A percentile compares a stretch with the other conserved stretches of the same genome.
Conservation (phyloP, 495 filamentous ascomycete species). For the Geopyxis carbonaria region DNA sequence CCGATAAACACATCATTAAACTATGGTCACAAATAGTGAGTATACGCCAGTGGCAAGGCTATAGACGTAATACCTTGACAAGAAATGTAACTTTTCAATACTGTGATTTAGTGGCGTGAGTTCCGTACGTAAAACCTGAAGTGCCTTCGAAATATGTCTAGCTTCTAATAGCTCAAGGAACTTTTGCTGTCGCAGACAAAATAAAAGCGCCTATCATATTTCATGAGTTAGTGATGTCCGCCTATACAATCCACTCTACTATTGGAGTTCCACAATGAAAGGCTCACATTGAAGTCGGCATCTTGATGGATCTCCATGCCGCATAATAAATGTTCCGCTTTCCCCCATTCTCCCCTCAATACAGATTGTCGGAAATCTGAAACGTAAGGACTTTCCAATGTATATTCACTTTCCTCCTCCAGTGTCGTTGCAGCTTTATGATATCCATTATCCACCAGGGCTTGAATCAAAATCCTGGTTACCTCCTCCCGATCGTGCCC, state of each 20-base stretch:
- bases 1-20: constrained; percentile 70
- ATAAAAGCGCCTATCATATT: constrained; percentile 42
- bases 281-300: constrained; percentile 34
- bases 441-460: constrained; percentile 76
- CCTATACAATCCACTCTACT: no score
- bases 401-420: constrained; percentile 67
- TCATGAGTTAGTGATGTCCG: constrained; percentile 25
- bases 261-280: no score
- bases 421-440: constrained; percentile 53
- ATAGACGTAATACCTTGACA: constrained; percentile 50
- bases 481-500: constrained; percentile 90
- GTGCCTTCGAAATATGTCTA: constrained; percentile 51
- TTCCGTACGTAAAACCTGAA: constrained; percentile 70
- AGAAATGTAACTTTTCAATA: constrained; percentile 52
- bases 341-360: constrained; percentile 61
- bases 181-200: constrained; percentile 82
- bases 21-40: constrained; percentile 28
- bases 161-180: constrained; percentile 79
- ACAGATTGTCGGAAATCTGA: constrained; percentile 71
- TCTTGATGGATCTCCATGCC: constrained; percentile 38
- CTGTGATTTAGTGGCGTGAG: constrained; percentile 77
- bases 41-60: constrained; percentile 4
- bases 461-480: constrained; percentile 81
- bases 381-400: constrained; percentile 71
- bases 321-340: constrained; percentile 68